Base-by-base conservation (phyloP, 495 filamentous ascomycete genomes). In the Aspergillus conjunctus region DNA sequence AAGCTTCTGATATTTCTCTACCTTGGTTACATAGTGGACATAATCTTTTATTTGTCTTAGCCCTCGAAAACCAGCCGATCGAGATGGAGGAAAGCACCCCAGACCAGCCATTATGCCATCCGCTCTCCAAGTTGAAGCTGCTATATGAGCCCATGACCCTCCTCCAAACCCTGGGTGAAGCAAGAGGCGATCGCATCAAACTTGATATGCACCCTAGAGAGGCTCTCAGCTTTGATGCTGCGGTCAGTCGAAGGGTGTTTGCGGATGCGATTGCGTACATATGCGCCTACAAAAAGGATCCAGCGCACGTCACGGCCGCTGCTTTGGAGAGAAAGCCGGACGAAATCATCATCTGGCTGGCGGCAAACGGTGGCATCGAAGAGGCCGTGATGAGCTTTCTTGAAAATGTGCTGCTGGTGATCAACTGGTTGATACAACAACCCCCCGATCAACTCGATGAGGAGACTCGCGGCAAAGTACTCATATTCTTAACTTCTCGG, bases 261-360 rank as follows among this genome's bases (percentile, higher is more conserved):
- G 56, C 30, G 9, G 45, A 59, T 51, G 56, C 56, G 21, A 20
- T 59, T 3, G 56, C 56, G 5, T 59, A 59, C 48, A 51, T 59
- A 5, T 51, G 45, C 20, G 56, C 56, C n/a, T 51, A 59, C 32
- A 41, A 39, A 30, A 52, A 39, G 15, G 30, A 26, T 7, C 5
- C 56, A n/a, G 56, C 22, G 3, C 17, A 41, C 44, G 56, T 59
- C 11, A 52, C 48, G 1, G 56, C 56, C 3, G 46, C 37, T 0
- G 56, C 46, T 10, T 20, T 59, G 8, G 56, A 41, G 30, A 39
- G 20, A 49, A 49, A 14, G 32, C 30, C 15, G 7, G 48, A 39
- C 8, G 20, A 43, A 15, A 31, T 59, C 5, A 33, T 59, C 22
- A 17, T 59, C 12, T 59, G 56, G 56, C 30, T 59, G 9, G 46